Base-by-base conservation (phyloP, 2,329 filamentous ascomycete species). In the Cladosporium velox region DNA sequence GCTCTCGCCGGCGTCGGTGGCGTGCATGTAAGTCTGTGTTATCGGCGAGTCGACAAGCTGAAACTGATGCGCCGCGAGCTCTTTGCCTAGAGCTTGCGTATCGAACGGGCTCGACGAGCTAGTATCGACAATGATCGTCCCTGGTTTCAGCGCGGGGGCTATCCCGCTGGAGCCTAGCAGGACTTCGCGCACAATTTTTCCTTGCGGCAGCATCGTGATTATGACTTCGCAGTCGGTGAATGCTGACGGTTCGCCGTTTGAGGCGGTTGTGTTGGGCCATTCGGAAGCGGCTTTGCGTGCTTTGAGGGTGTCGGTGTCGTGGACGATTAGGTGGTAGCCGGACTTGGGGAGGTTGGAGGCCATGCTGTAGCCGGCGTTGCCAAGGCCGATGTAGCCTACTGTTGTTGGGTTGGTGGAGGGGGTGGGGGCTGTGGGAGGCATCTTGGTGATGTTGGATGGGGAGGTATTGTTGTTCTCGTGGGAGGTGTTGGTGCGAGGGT, bases 1-100 rank as follows among this genome's bases (percentile, higher is more conserved):
- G 26, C 74, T 74, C 14, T 75, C 75, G 59, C 74, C 75, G 8
- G 66, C 67, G 54, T 77, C 73, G 21, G 77, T 76, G 7, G 74
- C 76, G 67, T 78, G 76, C 68, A 78, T 75, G 66, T 74, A 75
- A 12, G 76, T 77, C 54, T 79, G 77, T 2, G 76, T 78, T 47
- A 78, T 76, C 32, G 77, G 76, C 4, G 73, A 72, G 60, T 79
- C 77, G 41, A 79, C 71, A 2, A 79, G 73, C 34, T 71, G 70
- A 35, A 79, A 67, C 5, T 74, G 67, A 26, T 73, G 72, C 38
- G 71, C 68, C 8, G 68, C 73, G 21, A 78, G 71, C 52, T 77
- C 75, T 30, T 71, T 69, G 6, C 76, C 76, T 1, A 78, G 68
- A 12, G 69, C 71, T 32, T 73, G 73, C 0, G 77, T 77, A 59